These are phyloP conservation scores for Agaricales sp. DNA, from an alignment of 1,284 basidiomycete species.

Conservation along the genomic window DNA sequence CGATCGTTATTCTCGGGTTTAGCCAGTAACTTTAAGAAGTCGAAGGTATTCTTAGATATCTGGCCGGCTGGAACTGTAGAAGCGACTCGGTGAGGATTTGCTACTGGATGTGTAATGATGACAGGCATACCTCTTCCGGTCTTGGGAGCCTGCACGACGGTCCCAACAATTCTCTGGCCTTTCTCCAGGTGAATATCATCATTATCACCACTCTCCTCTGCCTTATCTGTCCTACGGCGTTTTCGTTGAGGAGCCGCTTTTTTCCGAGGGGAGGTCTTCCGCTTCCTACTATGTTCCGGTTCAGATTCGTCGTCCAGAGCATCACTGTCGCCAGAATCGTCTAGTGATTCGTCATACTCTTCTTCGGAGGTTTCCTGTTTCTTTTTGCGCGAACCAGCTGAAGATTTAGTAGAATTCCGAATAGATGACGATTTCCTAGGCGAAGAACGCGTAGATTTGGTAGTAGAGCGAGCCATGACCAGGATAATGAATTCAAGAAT, in stretches of 20 bases:
- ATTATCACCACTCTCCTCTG: constrained; percentile 26
- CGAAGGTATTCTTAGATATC: constrained; percentile 76
- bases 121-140: constrained; percentile 59
- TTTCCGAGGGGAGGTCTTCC: constrained; percentile 19
- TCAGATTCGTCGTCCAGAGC: constrained; percentile 30
- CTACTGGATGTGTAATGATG: neutral
- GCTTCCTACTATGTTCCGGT: constrained; percentile 17
- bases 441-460: neutral
- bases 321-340: constrained; percentile 28
- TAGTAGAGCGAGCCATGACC: neutral
- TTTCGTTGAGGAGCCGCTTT: constrained; percentile 16
- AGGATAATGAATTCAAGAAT: no score
- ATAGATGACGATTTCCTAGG: neutral
- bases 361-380: constrained; percentile 6
- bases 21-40: constrained; percentile 64
- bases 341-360: constrained; percentile 7
- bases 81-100: no score
- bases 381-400: neutral
- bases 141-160: constrained; percentile 65
- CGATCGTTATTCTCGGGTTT: constrained; percentile 79
- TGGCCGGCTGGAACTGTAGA: constrained; percentile 69
- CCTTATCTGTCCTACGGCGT: constrained; percentile 15
- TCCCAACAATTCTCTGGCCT: constrained; percentile 62
- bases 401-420: neutral
- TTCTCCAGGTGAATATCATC: constrained; percentile 43